Conservation (phyloP, 2,329 filamentous ascomycete genomes). For the Sarocladiaceae sp. region DNA sequence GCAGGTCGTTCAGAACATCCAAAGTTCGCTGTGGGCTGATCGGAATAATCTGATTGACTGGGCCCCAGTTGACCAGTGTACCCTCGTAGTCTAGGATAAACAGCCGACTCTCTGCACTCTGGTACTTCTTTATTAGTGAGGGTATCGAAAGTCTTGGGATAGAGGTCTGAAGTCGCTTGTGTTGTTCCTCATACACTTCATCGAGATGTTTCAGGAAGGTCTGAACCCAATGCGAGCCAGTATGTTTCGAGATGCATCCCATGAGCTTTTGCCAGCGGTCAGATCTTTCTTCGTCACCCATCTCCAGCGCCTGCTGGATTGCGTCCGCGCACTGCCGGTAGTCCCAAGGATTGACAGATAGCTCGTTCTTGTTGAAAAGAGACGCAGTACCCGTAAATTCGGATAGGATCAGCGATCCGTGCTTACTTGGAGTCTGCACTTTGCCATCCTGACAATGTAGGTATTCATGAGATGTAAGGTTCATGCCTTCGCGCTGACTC, state of each 20-base stretch:
- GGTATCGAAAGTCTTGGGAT: conserved; percentile 76
- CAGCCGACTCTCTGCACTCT: conserved; percentile 58
- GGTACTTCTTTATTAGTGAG: conserved; percentile 60
- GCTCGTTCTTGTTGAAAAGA: conserved; percentile 71
- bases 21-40: conserved; percentile 79
- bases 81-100: conserved; percentile 94
- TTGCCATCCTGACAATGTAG: conserved; percentile 87
- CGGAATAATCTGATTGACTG: conserved; percentile 75
- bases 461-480: conserved; percentile 90
- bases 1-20: conserved; percentile 73
- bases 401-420: conserved; percentile 84
- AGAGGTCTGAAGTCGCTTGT: conserved; percentile 74
- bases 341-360: conserved; percentile 93
- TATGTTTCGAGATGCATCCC: conserved; percentile 69
- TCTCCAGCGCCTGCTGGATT: conserved; percentile 76
- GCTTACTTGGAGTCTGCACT: conserved; percentile 62
- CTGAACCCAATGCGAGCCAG: conserved; percentile 80
- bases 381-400: conserved; percentile 92
- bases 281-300: conserved; percentile 68
- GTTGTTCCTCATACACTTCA: conserved; percentile 75
- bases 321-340: conserved; percentile 82
- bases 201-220: conserved; percentile 66
- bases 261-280: conserved; percentile 69
- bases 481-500: conserved; percentile 95
- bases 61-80: conserved; percentile 81